Evolutionary conservation across 1,284 basidiomycete species (phyloP), one percentile per base, ranked within the genome.

Genomic region (Grifola frondosa): DNA sequence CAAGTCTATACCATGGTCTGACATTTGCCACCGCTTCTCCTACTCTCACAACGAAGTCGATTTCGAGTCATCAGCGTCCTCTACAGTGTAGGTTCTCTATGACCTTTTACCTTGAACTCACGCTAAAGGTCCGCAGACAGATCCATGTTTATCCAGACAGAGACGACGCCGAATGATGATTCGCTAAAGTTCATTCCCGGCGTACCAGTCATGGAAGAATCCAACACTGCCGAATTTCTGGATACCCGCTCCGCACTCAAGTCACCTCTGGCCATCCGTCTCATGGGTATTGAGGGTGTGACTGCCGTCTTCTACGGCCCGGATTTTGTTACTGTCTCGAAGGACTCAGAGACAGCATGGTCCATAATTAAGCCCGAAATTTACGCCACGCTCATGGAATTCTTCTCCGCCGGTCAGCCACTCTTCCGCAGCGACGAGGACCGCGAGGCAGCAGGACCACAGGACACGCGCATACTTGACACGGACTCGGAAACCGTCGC

Each of bases 171-270:
- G 1, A 99, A 99, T 66, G 91, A 95, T 33, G 94, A 97, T 63
- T 97, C 95, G 7, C 79, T 99, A 50, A 99, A 99, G 68, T 99
- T 99, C 69, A 93, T 99, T 42, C 97, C 96, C 1, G 96, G 96
- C 0, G 79, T 88, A 11, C 66, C 82, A 29, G 94, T 99, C 25
- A 93, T 97, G 84, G 53, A 50, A 16, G 54, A 57, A 2, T n/a
- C n/a, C n/a, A 90, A 91, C 32, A 91, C 88, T 1, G 91, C 93
- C 20, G 96, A 99, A 67, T 98, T 99, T 66, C 81, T 97, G 42
- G 93, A 97, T 64, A 88, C 87, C 3, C 84, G 84, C 28, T 73
- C 88, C 2, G 86, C 94, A 0, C 78, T 96, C 32, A 69, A 74
- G 13, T 98, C 96, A 0, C 95, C 96, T 0, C 78, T 99, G 12